Percentiles rank a stretch among this genome's conserved stretches.
These are phyloP conservation scores for Eucalyptus sideroxylon DNA, from an alignment of 345 rosid genomes.

Conservation along the genomic window DNA sequence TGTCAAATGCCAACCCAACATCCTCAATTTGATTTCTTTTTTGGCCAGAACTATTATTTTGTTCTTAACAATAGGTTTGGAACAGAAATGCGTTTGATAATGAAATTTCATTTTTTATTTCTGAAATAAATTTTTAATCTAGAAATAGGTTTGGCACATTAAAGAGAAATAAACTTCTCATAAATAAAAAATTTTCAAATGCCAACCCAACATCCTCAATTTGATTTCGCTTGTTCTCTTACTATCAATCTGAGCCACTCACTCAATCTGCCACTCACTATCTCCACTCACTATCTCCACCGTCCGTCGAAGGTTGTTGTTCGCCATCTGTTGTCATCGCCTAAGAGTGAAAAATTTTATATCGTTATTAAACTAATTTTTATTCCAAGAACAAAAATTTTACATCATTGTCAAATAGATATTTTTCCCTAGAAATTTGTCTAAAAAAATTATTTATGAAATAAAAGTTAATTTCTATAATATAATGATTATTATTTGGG, in stretches of 20 bases:
- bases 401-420: accelerated
- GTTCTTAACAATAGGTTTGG: too few species aligned
- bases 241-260: accelerated
- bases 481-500: too few species aligned
- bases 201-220: too few species aligned
- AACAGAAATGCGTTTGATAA: accelerated
- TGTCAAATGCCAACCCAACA: not conserved
- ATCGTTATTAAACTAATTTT: accelerated
- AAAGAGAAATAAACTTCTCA: too few species aligned
- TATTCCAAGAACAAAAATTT: accelerated
- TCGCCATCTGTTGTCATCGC: accelerated
- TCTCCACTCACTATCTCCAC: accelerated
- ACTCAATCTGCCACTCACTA: too few species aligned
- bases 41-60: accelerated
- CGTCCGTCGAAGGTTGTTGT: accelerated
- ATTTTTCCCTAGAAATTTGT: too few species aligned
- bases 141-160: accelerated
- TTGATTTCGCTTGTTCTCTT: too few species aligned
- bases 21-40: not conserved
- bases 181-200: too few species aligned
- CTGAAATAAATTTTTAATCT: accelerated
- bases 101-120: accelerated
- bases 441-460: too few species aligned
- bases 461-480: too few species aligned
- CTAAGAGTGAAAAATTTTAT: accelerated